Base-by-base conservation (phyloP, 108 stramenopile genomes). In the Pelagomonas calceolata region DNA sequence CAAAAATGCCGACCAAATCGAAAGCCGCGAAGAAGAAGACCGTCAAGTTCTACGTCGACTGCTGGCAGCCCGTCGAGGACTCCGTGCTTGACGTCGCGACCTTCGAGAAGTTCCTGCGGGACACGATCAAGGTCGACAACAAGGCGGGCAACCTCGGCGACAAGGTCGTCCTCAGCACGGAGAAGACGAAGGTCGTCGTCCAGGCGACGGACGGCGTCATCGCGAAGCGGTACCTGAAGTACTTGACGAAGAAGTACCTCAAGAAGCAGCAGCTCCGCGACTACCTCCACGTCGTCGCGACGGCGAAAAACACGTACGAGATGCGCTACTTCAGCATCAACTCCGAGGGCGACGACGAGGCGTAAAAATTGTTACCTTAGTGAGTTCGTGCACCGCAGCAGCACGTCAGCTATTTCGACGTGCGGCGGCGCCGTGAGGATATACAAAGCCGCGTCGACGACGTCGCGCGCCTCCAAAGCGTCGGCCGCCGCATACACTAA, bases 51-150 rank as follows among this genome's bases (percentile, higher is more conserved):
- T 88, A 92, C 69, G 88, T 98, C 79, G 98, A 98, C 91, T 97
- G 95, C 90, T 83, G 82, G 68, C 84, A 88, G 60, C 98, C 98
- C 9, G 95, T 98, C 44, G 94, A 94, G 66, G 98, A 98, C 79
- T 92, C 94, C 80, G 98, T 98, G 65, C 88, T 98, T 66, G 98
- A 98, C 84, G 84, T 95, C 36, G 92, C 90, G 14, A 82, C 88
- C 35, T 98, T 98, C 89, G 95, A 97, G 88, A 95, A 94, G 80
- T 98, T 96, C 87, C 84, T 98, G 32, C 92, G 96, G 74, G 95
- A 96, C 70, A 82, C 89, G 34, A 97, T 98, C 87, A 98, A 98
- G 88, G 86, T 94, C 67, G 81, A 80, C 83, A 46, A 87, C 87
- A 73, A 90, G 89, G 82, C 90, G 90, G 86, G 85, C 76, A 83